phyloP scores from a whole-genome alignment of 73 alveolate species.

The Blepharisma japonicum region DNA sequence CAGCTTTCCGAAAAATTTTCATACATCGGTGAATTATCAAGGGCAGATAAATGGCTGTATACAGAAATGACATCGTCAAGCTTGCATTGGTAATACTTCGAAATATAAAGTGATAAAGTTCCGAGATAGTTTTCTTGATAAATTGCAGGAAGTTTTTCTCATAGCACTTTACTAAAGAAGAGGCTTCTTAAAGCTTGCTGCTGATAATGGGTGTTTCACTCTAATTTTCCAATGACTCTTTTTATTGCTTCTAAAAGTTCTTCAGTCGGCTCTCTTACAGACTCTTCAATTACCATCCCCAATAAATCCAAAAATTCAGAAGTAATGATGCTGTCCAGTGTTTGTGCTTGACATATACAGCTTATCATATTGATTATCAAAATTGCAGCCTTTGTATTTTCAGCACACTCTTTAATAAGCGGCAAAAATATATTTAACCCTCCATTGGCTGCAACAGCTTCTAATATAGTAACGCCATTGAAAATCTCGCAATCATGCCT shows the following conservation, averaged over 20 bases:
- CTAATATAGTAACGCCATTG: neutral
- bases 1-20: neutral
- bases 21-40: neutral
- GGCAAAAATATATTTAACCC: constrained; percentile 7
- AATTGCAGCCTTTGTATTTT: neutral
- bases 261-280: constrained; percentile 9
- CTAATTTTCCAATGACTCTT: constrained; percentile 1
- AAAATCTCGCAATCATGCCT: neutral
- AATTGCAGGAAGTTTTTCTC: neutral
- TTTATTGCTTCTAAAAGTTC: constrained; percentile 11
- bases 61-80: neutral
- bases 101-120: constrained; percentile 8
- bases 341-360: neutral
- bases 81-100: neutral
- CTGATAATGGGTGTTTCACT: constrained; percentile 13
- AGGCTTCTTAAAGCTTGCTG: neutral
- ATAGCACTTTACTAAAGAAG: neutral
- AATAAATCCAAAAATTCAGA: neutral
- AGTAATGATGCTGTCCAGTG: neutral
- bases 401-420: neutral
- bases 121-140: constrained; percentile 13
- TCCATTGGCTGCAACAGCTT: neutral
- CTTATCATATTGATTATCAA: neutral
- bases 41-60: neutral
- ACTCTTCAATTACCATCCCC: neutral